phyloP scores from a whole-genome alignment of 2,329 filamentous ascomycete genomes.

The Alternaria conjuncta region DNA sequence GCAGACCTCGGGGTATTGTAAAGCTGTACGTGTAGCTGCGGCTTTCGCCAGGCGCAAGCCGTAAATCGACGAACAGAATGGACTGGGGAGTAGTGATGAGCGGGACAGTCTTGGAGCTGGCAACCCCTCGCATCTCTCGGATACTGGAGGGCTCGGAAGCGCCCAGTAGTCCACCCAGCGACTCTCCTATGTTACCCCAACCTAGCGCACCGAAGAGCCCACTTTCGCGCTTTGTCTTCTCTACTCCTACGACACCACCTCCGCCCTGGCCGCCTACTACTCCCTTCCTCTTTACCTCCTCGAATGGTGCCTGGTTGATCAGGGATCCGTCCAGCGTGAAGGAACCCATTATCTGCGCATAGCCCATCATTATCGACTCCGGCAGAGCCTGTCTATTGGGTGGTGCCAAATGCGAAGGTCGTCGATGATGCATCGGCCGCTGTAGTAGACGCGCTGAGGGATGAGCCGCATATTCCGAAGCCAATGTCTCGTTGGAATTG shows the following conservation, averaged over 20 bases:
- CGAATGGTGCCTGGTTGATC: conserved; percentile 87
- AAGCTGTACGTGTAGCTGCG: conserved; percentile 87
- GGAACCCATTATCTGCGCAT: conserved; percentile 89
- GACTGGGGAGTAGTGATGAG: conserved; percentile 95
- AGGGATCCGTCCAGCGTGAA: conserved; percentile 92
- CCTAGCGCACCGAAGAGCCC: conserved; percentile 84
- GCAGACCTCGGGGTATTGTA: conserved; percentile 83
- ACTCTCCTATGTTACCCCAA: conserved; percentile 87
- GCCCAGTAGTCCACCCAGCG: conserved; percentile 85
- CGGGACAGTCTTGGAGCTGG: conserved; percentile 85
- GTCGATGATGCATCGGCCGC: conserved; percentile 37
- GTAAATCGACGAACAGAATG: conserved; percentile 91
- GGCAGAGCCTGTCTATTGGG: conserved; percentile 54
- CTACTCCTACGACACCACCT: conserved; percentile 83
- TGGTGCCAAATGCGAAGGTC: conserved; percentile 42
- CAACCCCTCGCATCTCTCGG: conserved; percentile 90
- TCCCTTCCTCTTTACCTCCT: conserved; percentile 93
- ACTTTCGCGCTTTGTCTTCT: conserved; percentile 74
- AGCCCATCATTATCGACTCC: conserved; percentile 96
- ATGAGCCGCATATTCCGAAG: conserved; percentile 77
- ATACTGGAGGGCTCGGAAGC: conserved; percentile 88
- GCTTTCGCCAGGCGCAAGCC: conserved; percentile 86
- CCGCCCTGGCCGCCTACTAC: conserved; percentile 83
- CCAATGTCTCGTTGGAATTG: conserved; percentile 89
- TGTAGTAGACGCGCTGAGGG: conserved; percentile 58